Base-by-base conservation (phyloP, 2,329 filamentous ascomycete species). In the Trichoderma sp. region DNA sequence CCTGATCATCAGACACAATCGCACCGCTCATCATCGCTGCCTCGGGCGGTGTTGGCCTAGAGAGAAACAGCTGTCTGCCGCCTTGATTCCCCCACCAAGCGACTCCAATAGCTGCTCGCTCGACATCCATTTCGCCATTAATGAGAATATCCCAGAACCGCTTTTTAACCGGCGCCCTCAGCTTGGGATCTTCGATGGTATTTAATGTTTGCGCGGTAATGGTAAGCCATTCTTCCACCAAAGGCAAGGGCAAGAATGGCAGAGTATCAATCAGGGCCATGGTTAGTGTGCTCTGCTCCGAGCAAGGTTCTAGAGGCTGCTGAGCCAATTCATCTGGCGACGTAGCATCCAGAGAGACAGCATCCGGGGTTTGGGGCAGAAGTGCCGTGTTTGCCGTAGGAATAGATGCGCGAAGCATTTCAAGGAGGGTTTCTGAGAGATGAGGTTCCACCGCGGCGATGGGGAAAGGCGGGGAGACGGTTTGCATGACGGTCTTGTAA, bases 61-160 rank as follows among this genome's bases (percentile, higher is more conserved):
- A 62, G 73, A 85, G 70, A 8, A 88, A 81, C 71, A 86, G 75
- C 72, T 85, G 86, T 78, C 77, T 88, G 81, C 80, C 87, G 7
- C 86, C 86, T 43, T 80, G 79, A 14, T 84, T 85, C 13, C 89
- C 92, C 94, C 94, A 97, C 94, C 94, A 97, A 2, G 88, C 88
- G 21, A 97, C 91, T 60, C 91, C 93, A 37, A 92, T 85, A 52
- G 90, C 88, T 7, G 92, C 91, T 70, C 93, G 86, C 77, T 96
- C 92, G 29, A 96, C 90, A 79, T 97, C 94, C 88, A 97, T 91
- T 81, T 97, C 93, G 4, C 93, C 93, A 73, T 87, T 89, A 52
- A 90, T 90, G 11, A 97, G 80, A 3, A 93, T 86, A 69, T 96
- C 90, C 89, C 92, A 94, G 78, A 96, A 91, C 61, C 93, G 84